A percentile compares a stretch with the other conserved stretches of the same genome.
phyloP scores from a whole-genome alignment of 768 basidiomycete species.

The Suillus tomentosus region DNA sequence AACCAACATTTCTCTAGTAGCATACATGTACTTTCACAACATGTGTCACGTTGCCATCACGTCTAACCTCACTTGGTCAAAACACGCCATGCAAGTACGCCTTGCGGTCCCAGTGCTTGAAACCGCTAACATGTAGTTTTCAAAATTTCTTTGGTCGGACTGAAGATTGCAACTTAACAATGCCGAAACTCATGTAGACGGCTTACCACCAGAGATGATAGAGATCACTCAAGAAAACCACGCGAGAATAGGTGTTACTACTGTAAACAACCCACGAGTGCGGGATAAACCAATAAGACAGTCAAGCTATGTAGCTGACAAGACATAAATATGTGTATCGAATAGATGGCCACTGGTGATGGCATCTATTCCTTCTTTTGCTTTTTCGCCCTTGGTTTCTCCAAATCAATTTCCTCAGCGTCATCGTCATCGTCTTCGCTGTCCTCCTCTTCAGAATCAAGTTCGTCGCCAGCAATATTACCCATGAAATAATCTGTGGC shows the following conservation, averaged over 20 bases:
- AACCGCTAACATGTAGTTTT: not conserved
- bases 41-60: not conserved
- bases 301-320: slow-evolving; percentile 14
- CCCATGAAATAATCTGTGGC: slow-evolving; percentile 85
- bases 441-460: slow-evolving; percentile 66
- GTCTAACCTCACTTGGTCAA: no score
- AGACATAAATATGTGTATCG: slow-evolving; percentile 29
- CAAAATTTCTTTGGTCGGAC: not conserved
- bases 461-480: slow-evolving; percentile 55
- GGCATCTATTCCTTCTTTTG: slow-evolving; percentile 45
- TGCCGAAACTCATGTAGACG: not conserved
- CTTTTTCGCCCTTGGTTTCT: slow-evolving; percentile 80
- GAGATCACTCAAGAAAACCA: not conserved
- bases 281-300: slow-evolving; percentile 13
- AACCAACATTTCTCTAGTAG: not conserved
- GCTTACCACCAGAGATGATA: not conserved
- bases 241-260: not conserved
- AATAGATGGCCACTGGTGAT: slow-evolving; percentile 15
- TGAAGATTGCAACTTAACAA: not conserved
- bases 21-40: not conserved
- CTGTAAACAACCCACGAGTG: slow-evolving; percentile 10
- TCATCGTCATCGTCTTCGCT: slow-evolving; percentile 77
- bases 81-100: no score
- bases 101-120: not conserved
- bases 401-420: slow-evolving; percentile 85